These are phyloP conservation scores for Aspergillus conjunctus DNA, from an alignment of 495 filamentous ascomycete genomes.

Conservation along the genomic window DNA sequence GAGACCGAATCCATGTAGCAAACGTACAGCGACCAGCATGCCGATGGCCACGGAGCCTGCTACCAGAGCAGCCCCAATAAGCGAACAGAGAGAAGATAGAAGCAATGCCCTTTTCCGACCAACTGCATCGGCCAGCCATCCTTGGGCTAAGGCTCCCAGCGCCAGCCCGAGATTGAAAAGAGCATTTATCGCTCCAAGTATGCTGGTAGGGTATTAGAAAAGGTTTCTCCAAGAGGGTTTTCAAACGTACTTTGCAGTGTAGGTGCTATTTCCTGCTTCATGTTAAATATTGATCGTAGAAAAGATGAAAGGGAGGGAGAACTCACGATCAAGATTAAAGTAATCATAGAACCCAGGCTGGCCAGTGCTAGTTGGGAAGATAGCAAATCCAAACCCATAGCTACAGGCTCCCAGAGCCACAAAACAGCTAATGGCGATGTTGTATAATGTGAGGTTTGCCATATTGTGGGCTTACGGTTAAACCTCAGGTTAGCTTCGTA, in stretches of 20 bases:
- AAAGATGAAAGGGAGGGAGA: too few relatives aligned
- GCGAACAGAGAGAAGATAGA: neutral
- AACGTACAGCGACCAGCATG: neutral
- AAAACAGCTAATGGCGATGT: too few relatives aligned
- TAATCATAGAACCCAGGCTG: too few relatives aligned
- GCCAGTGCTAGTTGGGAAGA: too few relatives aligned
- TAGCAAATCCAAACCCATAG: too few relatives aligned
- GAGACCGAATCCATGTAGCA: constrained; percentile 4
- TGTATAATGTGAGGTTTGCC: too few relatives aligned
- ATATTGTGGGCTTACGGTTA: too few relatives aligned
- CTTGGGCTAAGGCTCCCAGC: neutral
- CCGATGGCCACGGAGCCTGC: neutral
- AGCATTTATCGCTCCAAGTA: neutral
- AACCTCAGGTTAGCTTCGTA: too few relatives aligned
- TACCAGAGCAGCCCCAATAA: neutral
- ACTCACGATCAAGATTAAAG: too few relatives aligned
- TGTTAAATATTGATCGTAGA: too few relatives aligned
- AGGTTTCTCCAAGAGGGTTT: too few relatives aligned
- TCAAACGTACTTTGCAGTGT: neutral
- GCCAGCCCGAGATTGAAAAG: constrained; percentile 1
- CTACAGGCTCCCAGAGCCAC: too few relatives aligned
- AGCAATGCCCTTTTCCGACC: neutral
- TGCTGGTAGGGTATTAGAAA: neutral
- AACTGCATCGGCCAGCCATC: neutral
- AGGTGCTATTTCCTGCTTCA: neutral